Evolutionary conservation across 2,329 filamentous ascomycete species (phyloP), one percentile per base, ranked within the genome.

Genomic region (Trichocomaceae sp.): DNA sequence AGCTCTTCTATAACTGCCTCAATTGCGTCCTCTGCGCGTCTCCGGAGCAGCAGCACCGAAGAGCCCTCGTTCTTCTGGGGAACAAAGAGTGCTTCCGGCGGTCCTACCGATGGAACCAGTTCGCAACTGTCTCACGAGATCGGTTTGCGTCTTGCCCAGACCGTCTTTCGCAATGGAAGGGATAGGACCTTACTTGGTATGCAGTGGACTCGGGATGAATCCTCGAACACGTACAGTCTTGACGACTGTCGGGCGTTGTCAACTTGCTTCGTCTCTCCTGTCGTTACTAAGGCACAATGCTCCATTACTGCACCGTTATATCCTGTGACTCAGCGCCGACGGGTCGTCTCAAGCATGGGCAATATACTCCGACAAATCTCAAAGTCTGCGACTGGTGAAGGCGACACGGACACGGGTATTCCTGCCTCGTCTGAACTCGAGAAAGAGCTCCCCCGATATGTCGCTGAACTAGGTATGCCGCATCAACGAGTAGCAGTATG

Each of bases 361-460:
- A 75, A 75, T 46, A 73, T 75, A 22, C 58, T 75, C 20, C 69
- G 72, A 20, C 69, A 73, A 41, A 51, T 75, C 37, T 63, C 69
- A n/a, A 69, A 69, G 58, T 66, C 66, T 8, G 57, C 61, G 3
- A 65, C 66, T 31, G 33, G 26, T 31, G 44, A 47, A 7, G 50
- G 56, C 7, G 57, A 52, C 39, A 67, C 66, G 12, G 57, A 58
- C 12, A 62, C 64, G 10, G 60, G 69, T 8, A 70, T 70, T 57
- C 71, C 71, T 8, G 72, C 72, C 51, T 75, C 72, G 1, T 60
- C 68, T 3, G 72, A 75, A 51, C 60, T 75, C 22, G 72, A 75
- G 51, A 72, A 66, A 52, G 67, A 68, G 41, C 65, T 75, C 17
- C 72, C 72, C 2, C 66, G 64, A 19, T 74, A 74, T 52, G 69